phyloP scores from a whole-genome alignment of 805 yeast genomes.

The Myxozyma monticola region DNA sequence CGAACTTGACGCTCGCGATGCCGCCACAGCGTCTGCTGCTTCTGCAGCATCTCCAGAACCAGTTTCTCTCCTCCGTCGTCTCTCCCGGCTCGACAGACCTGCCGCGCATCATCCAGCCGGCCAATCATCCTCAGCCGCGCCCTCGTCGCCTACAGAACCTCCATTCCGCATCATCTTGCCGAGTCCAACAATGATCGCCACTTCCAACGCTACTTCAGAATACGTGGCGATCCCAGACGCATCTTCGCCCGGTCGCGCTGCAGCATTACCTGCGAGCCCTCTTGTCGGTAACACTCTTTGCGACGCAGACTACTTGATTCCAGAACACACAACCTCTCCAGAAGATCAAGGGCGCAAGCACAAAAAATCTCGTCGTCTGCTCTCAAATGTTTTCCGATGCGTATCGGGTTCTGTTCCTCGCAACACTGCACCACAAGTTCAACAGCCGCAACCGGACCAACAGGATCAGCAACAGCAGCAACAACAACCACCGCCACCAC shows the following conservation, averaged over 20 bases:
- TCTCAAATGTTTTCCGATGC: neutral
- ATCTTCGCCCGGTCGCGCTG: neutral
- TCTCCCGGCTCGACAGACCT: conserved; percentile 1
- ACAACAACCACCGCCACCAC: neutral
- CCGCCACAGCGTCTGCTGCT: conserved; percentile 1
- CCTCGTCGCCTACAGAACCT: neutral
- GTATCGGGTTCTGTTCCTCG: neutral
- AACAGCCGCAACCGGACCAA: neutral
- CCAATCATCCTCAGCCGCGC: neutral
- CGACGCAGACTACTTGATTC: conserved; percentile 2
- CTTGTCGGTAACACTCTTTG: conserved; percentile 1
- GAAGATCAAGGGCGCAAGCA: neutral
- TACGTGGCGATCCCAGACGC: conserved; percentile 21
- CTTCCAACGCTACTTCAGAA: conserved; percentile 8
- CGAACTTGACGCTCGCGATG: conserved; percentile 8
- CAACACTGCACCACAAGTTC: neutral
- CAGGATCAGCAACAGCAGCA: neutral
- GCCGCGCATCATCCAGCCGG: neutral
- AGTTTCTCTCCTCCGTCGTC: conserved; percentile 8
- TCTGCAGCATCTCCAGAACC: neutral
- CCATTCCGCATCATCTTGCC: conserved; percentile 10
- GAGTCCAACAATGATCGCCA: conserved; percentile 19
- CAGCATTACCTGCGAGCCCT: conserved; percentile 4
- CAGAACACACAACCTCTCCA: neutral
- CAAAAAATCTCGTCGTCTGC: neutral